These are phyloP conservation scores for Aspergillus pseudoglaucus DNA, from an alignment of 2,329 filamentous ascomycete species.

Conservation along the genomic window DNA sequence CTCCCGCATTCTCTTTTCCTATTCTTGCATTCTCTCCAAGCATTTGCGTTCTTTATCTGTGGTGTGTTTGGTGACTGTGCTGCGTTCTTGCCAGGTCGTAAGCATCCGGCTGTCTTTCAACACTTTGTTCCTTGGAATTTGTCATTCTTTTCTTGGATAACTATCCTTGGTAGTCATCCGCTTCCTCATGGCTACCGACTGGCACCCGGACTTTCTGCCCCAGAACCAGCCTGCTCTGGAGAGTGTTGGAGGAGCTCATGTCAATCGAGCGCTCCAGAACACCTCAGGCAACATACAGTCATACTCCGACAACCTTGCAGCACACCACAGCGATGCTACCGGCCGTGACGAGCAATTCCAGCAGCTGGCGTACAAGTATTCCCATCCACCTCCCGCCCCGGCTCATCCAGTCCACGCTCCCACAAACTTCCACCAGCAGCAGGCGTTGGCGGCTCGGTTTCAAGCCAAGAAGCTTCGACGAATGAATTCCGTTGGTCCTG, in stretches of 20 bases:
- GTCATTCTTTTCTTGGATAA: slow-evolving; percentile 34
- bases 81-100: slow-evolving; percentile 34
- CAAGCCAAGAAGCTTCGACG: slow-evolving; percentile 31
- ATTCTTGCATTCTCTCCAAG: slow-evolving; percentile 38
- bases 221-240: slow-evolving; percentile 32
- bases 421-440: slow-evolving; percentile 20
- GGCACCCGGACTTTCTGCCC: slow-evolving; percentile 35
- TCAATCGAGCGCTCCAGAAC: slow-evolving; percentile 34
- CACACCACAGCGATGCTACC: slow-evolving; percentile 18
- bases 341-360: slow-evolving; percentile 31
- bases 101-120: slow-evolving; percentile 31
- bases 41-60: slow-evolving; percentile 32
- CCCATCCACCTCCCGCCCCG: slow-evolving; percentile 20
- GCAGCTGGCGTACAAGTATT: slow-evolving; percentile 31
- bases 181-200: slow-evolving; percentile 34
- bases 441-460: slow-evolving; percentile 23
- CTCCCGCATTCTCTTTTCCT: slow-evolving; percentile 40
- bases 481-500: slow-evolving; percentile 27
- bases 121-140: slow-evolving; percentile 30
- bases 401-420: slow-evolving; percentile 21
- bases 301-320: slow-evolving; percentile 26
- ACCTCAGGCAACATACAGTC: slow-evolving; percentile 40
- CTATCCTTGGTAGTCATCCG: slow-evolving; percentile 25
- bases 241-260: slow-evolving; percentile 28
- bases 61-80: slow-evolving; percentile 18